phyloP scores from a whole-genome alignment of 257 asterid genomes.

The Nemophila menziesii region DNA sequence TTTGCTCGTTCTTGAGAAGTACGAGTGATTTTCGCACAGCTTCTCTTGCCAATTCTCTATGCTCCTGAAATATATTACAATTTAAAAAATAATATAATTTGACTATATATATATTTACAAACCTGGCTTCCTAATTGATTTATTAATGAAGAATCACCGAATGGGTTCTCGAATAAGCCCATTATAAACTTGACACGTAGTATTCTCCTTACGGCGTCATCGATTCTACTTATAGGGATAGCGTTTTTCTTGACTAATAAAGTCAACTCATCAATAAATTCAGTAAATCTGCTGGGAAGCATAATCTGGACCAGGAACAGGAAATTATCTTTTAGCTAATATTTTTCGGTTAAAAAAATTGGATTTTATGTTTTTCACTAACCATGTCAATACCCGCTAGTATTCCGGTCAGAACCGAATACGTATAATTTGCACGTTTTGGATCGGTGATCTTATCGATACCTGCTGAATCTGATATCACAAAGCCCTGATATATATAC shows the following conservation, averaged over 20 bases:
- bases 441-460: slow-evolving; percentile 18
- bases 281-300: slow-evolving; percentile 27
- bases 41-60: slow-evolving; percentile 65
- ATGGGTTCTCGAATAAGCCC: slow-evolving; percentile 36
- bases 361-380: neutral
- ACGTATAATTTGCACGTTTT: slow-evolving; percentile 15
- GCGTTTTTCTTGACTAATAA: slow-evolving; percentile 19
- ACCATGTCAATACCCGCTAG: slow-evolving; percentile 27
- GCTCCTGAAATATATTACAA: slow-evolving; percentile 22
- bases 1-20: slow-evolving; percentile 44
- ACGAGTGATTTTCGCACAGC: slow-evolving; percentile 74
- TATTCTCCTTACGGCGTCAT: slow-evolving; percentile 36
- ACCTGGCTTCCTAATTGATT: slow-evolving; percentile 27
- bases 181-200: slow-evolving; percentile 32
- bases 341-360: neutral
- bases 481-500: slow-evolving; percentile 18
- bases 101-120: neutral
- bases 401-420: slow-evolving; percentile 20
- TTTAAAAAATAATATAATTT: neutral
- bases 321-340: slow-evolving; percentile 1
- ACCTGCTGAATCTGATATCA: slow-evolving; percentile 19
- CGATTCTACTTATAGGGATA: slow-evolving; percentile 34
- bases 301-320: slow-evolving; percentile 18
- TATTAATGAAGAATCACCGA: slow-evolving; percentile 25
- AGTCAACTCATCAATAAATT: slow-evolving; percentile 23